Percentiles rank a stretch among this genome's conserved stretches.
Evolutionary conservation across 257 asterid genomes (phyloP).

Genomic region (Sherardia arvensis): DNA sequence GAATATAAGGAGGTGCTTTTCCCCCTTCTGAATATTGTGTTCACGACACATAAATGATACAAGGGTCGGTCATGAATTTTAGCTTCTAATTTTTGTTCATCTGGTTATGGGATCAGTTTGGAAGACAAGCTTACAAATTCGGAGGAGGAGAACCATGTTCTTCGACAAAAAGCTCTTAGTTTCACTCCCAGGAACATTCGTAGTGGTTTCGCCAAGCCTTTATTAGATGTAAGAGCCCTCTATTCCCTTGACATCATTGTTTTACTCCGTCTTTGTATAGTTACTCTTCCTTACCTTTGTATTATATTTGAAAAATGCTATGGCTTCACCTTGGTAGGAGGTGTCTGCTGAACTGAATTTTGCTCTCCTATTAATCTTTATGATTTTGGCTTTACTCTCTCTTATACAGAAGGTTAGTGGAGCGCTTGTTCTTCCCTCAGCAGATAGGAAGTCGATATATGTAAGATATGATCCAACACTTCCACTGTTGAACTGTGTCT

Average conservation of each 20-base stretch:
- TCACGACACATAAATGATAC: background rate
- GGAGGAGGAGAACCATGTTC: constrained; percentile 69
- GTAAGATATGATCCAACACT: constrained; percentile 35
- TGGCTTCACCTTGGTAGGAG: too few relatives aligned
- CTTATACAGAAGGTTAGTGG: constrained; percentile 59
- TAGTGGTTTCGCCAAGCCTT: constrained; percentile 53
- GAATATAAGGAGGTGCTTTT: constrained; percentile 58
- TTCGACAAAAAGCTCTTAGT: constrained; percentile 68
- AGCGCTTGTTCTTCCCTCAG: constrained; percentile 54
- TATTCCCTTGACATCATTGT: background rate
- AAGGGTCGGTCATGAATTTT: background rate
- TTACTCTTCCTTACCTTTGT: background rate
- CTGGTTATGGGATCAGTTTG: constrained; percentile 47
- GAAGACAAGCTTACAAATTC: constrained; percentile 65
- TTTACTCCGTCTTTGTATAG: background rate
- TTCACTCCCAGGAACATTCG: constrained; percentile 71
- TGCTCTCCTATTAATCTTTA: background rate
- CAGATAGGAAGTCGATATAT: constrained; percentile 59
- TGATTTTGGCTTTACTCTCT: constrained; percentile 10
- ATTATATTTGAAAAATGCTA: too few relatives aligned
- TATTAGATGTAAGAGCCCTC: constrained; percentile 53
- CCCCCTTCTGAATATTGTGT: constrained; percentile 1
- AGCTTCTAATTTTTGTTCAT: background rate
- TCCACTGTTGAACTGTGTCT: background rate
- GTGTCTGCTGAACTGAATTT: background rate